phyloP scores from a whole-genome alignment of 768 basidiomycete genomes.

The Leccinum incarnatum region DNA sequence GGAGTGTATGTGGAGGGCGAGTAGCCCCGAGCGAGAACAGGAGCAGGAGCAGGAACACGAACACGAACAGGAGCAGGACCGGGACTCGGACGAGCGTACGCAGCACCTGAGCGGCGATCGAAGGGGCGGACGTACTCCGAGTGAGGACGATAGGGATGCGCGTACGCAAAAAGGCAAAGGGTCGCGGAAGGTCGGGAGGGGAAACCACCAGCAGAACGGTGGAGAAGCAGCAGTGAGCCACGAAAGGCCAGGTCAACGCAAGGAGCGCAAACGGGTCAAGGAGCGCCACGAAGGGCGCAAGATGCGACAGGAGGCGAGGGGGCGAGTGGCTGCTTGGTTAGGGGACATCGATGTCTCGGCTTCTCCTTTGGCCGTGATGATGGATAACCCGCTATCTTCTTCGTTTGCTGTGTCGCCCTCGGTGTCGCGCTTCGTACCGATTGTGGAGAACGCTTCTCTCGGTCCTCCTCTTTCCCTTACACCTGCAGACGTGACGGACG shows the following conservation, averaged over 20 bases:
- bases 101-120: constrained; percentile 23
- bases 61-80: constrained; percentile 27
- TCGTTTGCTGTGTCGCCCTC: constrained; percentile 34
- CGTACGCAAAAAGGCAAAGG: constrained; percentile 31
- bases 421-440: constrained; percentile 28
- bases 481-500: constrained; percentile 6
- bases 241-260: constrained; percentile 22
- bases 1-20: constrained; percentile 16
- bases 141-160: constrained; percentile 32
- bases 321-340: constrained; percentile 76
- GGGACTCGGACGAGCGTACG: constrained; percentile 33
- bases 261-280: constrained; percentile 30
- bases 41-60: constrained; percentile 29
- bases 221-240: constrained; percentile 19
- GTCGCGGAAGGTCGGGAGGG: constrained; percentile 21
- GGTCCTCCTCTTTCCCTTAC: constrained; percentile 1
- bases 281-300: constrained; percentile 36
- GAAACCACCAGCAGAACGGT: constrained; percentile 19
- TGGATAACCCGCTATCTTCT: constrained; percentile 33
- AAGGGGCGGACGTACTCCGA: constrained; percentile 20
- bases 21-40: constrained; percentile 20
- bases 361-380: constrained; percentile 34
- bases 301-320: constrained; percentile 52
- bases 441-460: constrained; percentile 24
- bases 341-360: constrained; percentile 59